Evolutionary conservation across 345 rosid species (phyloP).

Genomic region (Populus nigra): DNA sequence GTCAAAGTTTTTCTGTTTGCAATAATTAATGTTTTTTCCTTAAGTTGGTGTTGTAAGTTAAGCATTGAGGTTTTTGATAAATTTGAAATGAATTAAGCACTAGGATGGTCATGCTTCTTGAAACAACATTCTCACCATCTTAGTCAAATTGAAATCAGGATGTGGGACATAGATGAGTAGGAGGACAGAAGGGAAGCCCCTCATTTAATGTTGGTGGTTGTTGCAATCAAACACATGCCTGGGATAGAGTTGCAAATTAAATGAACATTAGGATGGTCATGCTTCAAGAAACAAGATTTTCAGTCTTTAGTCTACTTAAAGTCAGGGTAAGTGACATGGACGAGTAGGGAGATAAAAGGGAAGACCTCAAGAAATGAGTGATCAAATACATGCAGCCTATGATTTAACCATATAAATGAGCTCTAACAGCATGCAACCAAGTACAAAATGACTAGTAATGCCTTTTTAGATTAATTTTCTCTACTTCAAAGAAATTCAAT

Average conservation of each 20-base stretch:
- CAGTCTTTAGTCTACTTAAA: neutral
- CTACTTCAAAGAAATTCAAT: neutral
- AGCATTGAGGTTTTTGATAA: slow-evolving; percentile 10
- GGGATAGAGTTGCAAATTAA: neutral
- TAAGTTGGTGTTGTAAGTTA: neutral
- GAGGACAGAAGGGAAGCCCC: neutral
- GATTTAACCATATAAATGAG: neutral
- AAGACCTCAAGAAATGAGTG: neutral
- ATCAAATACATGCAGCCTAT: neutral
- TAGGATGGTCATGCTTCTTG: neutral
- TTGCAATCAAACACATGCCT: neutral
- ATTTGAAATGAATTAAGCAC: neutral
- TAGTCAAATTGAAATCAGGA: neutral
- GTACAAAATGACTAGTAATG: neutral
- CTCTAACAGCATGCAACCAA: neutral
- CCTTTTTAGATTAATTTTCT: neutral
- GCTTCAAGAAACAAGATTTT: neutral
- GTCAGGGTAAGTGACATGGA: neutral
- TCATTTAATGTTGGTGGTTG: neutral
- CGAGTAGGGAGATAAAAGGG: neutral
- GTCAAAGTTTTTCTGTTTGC: neutral
- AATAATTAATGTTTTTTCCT: neutral
- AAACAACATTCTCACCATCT: neutral
- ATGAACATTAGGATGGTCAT: neutral
- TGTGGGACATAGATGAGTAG: slow-evolving; percentile 1